These are phyloP conservation scores for Fusarium verticillioides DNA, from an alignment of 2,329 filamentous ascomycete genomes.

Conservation along the genomic window DNA sequence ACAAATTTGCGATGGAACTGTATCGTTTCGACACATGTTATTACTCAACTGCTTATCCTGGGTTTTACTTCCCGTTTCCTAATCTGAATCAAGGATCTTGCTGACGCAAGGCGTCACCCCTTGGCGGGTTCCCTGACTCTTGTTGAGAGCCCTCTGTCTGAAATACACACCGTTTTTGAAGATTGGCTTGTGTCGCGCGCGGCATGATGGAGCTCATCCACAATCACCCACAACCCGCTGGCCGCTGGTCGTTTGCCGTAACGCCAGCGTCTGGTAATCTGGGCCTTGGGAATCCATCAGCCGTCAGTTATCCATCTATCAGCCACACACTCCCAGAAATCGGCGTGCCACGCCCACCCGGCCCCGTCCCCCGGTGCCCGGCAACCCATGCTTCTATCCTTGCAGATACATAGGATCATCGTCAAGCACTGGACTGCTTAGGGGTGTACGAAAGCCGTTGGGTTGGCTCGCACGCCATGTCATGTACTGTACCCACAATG, in stretches of 20 bases:
- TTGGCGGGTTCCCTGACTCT: constrained; percentile 39
- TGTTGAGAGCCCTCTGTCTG: constrained; percentile 14
- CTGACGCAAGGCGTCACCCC: constrained; percentile 40
- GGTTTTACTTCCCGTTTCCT: constrained; percentile 34
- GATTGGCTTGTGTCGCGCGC: constrained; percentile 31
- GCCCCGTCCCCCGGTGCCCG: constrained; percentile 42
- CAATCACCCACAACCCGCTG: constrained; percentile 28
- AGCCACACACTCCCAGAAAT: constrained; percentile 38
- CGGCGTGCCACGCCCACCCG: constrained; percentile 32
- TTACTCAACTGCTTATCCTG: constrained; percentile 16
- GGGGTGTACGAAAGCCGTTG: constrained; percentile 38
- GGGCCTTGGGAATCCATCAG: constrained; percentile 29
- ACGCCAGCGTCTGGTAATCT: constrained; percentile 33
- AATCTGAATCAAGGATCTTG: constrained; percentile 44
- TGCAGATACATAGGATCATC: constrained; percentile 39
- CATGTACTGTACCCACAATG: constrained; percentile 36
- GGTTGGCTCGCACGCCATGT: constrained; percentile 40
- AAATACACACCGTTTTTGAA: constrained; percentile 21
- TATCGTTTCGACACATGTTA: constrained; percentile 6
- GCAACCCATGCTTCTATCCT: constrained; percentile 37
- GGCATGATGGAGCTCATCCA: constrained; percentile 39
- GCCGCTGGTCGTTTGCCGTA: constrained; percentile 29
- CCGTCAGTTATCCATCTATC: constrained; percentile 29
- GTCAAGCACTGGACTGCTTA: constrained; percentile 21
- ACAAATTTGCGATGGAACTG: background rate